Conservation (phyloP, 108 stramenopile species). For the Fistulifera pelliculosa region DNA sequence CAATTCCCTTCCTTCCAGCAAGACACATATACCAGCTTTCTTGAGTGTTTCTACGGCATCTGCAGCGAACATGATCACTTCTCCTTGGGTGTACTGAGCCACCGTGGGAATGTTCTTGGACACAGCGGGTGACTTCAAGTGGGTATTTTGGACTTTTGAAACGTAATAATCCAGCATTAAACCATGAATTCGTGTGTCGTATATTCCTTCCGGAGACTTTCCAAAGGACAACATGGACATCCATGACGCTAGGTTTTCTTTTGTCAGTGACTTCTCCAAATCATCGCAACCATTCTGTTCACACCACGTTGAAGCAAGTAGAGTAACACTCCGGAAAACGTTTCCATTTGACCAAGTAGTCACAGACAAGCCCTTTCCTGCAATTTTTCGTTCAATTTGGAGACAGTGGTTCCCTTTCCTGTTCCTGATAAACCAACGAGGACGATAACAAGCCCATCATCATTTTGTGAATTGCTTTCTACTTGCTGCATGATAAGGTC, state of each 20-base stretch:
- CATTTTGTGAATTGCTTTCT: not conserved
- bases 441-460: slow-evolving; percentile 61
- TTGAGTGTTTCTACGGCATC: slow-evolving; percentile 59
- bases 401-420: slow-evolving; percentile 83
- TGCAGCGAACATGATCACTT: slow-evolving; percentile 76
- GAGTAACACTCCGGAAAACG: slow-evolving; percentile 75
- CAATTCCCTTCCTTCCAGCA: slow-evolving; percentile 80
- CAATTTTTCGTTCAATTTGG: slow-evolving; percentile 52
- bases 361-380: slow-evolving; percentile 39
- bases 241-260: slow-evolving; percentile 59
- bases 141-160: slow-evolving; percentile 74
- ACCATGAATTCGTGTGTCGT: slow-evolving; percentile 66
- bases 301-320: slow-evolving; percentile 78
- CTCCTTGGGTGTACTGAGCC: slow-evolving; percentile 79
- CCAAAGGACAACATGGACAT: slow-evolving; percentile 77
- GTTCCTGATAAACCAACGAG: slow-evolving; percentile 78
- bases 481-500: slow-evolving; percentile 49
- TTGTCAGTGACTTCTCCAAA: slow-evolving; percentile 63
- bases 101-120: slow-evolving; percentile 85
- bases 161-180: slow-evolving; percentile 64
- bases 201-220: slow-evolving; percentile 44
- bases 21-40: slow-evolving; percentile 40
- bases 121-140: slow-evolving; percentile 61
- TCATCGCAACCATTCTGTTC: slow-evolving; percentile 46
- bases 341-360: slow-evolving; percentile 88